Conservation (phyloP, 805 yeast species). For the Schwanniomyces vanrijiae region DNA sequence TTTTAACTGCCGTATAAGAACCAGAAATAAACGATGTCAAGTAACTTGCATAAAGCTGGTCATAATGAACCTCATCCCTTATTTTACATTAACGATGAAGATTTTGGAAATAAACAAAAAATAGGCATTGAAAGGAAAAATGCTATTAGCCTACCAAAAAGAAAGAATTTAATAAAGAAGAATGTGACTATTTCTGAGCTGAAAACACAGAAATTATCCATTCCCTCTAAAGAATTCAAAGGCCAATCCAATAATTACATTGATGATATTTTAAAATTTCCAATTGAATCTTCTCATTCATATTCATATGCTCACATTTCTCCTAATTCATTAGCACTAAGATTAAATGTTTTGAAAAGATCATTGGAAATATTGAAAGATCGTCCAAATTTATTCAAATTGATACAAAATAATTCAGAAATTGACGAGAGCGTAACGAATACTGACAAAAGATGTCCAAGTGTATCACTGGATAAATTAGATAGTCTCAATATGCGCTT, state of each 20-base stretch:
- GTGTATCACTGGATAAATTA: not conserved
- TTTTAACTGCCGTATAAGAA: not conserved
- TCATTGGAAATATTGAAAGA: conserved; percentile 73
- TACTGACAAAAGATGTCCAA: not conserved
- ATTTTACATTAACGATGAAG: conserved; percentile 1
- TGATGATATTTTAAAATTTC: conserved; percentile 56
- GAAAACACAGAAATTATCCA: not conserved
- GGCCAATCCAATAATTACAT: not conserved
- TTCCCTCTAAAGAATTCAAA: not conserved
- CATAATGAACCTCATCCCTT: not conserved
- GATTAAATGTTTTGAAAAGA: conserved; percentile 72
- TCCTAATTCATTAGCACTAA: conserved; percentile 74
- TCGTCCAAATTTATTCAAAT: conserved; percentile 50
- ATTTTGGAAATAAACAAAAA: not conserved
- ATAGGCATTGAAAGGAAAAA: not conserved
- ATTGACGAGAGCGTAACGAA: not conserved
- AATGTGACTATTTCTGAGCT: not conserved
- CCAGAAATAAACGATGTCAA: not conserved
- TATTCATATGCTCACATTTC: conserved; percentile 82
- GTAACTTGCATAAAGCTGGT: not conserved
- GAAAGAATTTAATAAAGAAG: not conserved
- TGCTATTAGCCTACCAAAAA: not conserved
- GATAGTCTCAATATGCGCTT: not conserved
- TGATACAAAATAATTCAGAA: conserved; percentile 6
- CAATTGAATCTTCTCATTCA: conserved; percentile 79